Percentiles rank a stretch among this genome's conserved stretches.
phyloP scores from a whole-genome alignment of 345 rosid genomes.

The Euphorbia lathyris region DNA sequence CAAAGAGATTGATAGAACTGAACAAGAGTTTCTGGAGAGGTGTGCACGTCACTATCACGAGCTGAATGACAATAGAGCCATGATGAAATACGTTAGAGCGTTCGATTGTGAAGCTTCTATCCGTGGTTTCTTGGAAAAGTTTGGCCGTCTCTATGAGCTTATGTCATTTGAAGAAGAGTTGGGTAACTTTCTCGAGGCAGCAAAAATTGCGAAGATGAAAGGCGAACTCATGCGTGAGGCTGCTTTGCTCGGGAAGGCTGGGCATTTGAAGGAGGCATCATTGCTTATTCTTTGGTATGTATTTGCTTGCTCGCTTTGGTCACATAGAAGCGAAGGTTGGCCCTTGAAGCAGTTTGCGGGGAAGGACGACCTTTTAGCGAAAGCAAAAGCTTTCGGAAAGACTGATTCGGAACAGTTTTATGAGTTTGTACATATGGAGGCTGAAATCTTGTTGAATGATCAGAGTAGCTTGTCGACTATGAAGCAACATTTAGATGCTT shows the following conservation, averaged over 20 bases:
- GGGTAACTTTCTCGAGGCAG: conserved; percentile 27
- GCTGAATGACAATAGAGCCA: conserved; percentile 24
- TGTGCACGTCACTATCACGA: conserved; percentile 13
- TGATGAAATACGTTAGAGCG: conserved; percentile 29
- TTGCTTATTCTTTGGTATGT: conserved; percentile 32
- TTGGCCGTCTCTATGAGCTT: conserved; percentile 27
- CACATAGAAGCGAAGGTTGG: conserved; percentile 41
- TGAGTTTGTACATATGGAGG: conserved; percentile 29
- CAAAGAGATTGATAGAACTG: conserved; percentile 11
- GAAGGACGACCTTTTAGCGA: conserved; percentile 32
- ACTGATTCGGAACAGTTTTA: conserved; percentile 23
- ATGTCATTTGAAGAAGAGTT: conserved; percentile 23
- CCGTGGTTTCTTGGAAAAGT: conserved; percentile 11
- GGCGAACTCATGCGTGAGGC: conserved; percentile 36
- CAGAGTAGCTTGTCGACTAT: conserved; percentile 18
- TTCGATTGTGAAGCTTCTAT: conserved; percentile 13
- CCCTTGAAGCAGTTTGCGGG: conserved; percentile 37
- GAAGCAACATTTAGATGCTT: conserved; percentile 30
- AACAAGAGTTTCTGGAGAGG: conserved; percentile 9
- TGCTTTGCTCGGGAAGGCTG: conserved; percentile 36
- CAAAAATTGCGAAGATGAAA: conserved; percentile 28
- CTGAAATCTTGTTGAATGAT: conserved; percentile 24
- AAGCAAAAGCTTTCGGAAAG: conserved; percentile 36
- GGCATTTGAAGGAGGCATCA: conserved; percentile 32
- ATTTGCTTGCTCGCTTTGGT: conserved; percentile 44